phyloP scores from a whole-genome alignment of 768 basidiomycete genomes.

The Pulveroboletus sp. region DNA sequence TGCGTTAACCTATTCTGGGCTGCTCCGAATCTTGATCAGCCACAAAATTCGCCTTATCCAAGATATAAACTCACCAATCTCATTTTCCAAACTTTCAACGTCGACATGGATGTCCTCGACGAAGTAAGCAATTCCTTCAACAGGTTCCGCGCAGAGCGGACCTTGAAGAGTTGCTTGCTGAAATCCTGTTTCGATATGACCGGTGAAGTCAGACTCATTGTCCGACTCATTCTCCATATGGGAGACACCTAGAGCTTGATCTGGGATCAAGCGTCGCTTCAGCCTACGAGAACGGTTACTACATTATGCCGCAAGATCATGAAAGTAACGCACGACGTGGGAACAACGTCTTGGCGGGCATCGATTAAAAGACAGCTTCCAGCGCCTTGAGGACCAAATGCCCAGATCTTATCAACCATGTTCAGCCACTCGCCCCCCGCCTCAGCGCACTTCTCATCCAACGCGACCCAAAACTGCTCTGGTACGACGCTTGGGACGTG shows the following conservation, averaged over 20 bases:
- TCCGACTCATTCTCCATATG: slow-evolving; percentile 32
- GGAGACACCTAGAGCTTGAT: slow-evolving; percentile 30
- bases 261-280: slow-evolving; percentile 42
- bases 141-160: slow-evolving; percentile 90
- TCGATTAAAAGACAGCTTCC: slow-evolving; percentile 89
- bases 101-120: slow-evolving; percentile 73
- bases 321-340: slow-evolving; percentile 50
- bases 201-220: slow-evolving; percentile 60
- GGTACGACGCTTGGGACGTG: slow-evolving; percentile 60
- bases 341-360: slow-evolving; percentile 41
- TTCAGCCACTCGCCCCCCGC: slow-evolving; percentile 78
- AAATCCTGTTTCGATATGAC: slow-evolving; percentile 87
- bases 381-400: slow-evolving; percentile 84
- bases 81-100: slow-evolving; percentile 51
- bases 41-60: slow-evolving; percentile 1
- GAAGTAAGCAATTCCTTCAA: slow-evolving; percentile 89
- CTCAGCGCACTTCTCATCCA: slow-evolving; percentile 58
- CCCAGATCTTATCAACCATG: slow-evolving; percentile 71
- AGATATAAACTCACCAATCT: slow-evolving; percentile 50
- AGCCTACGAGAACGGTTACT: slow-evolving; percentile 37
- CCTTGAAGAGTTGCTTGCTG: slow-evolving; percentile 94
- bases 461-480: slow-evolving; percentile 75
- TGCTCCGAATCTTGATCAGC: slow-evolving; percentile 30
- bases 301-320: slow-evolving; percentile 4
- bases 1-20: slow-evolving; percentile 79